Evolutionary conservation across 805 yeast genomes (phyloP).

Genomic region (Saccharomyces kudriavzevii): DNA sequence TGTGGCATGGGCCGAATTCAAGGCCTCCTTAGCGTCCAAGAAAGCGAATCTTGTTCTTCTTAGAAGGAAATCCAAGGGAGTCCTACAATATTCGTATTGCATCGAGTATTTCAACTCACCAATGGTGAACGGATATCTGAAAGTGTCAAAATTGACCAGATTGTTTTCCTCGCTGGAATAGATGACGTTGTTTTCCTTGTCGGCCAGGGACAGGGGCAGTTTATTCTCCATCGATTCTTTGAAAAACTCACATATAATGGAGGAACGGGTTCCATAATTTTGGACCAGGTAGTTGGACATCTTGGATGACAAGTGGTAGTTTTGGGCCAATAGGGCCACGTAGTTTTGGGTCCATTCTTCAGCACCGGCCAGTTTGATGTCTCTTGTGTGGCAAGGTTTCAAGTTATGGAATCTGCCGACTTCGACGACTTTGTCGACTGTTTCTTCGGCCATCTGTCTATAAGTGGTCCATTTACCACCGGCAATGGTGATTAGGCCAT

Average conservation of each 20-base stretch:
- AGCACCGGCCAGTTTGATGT: slow-evolving; percentile 65
- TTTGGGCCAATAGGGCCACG: slow-evolving; percentile 72
- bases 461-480: slow-evolving; percentile 99
- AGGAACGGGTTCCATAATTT: slow-evolving; percentile 87
- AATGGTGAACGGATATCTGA: slow-evolving; percentile 78
- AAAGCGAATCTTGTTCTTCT: slow-evolving; percentile 92
- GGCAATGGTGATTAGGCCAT: slow-evolving; percentile 78
- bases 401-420: slow-evolving; percentile 33
- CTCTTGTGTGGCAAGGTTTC: slow-evolving; percentile 35
- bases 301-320: slow-evolving; percentile 59
- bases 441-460: slow-evolving; percentile 95
- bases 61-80: slow-evolving; percentile 83
- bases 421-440: slow-evolving; percentile 65
- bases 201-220: slow-evolving; percentile 58
- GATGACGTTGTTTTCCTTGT: slow-evolving; percentile 22
- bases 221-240: slow-evolving; percentile 45
- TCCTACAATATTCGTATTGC: slow-evolving; percentile 75
- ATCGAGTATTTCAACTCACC: slow-evolving; percentile 83
- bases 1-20: slow-evolving; percentile 72
- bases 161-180: neutral
- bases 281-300: slow-evolving; percentile 75
- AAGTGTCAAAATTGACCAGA: slow-evolving; percentile 29
- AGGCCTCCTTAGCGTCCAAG: slow-evolving; percentile 78
- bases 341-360: slow-evolving; percentile 68
- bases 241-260: slow-evolving; percentile 57